Evolutionary conservation across 805 yeast genomes (phyloP), one percentile per base, ranked within the genome.

Genomic region (Candida quercuum): DNA sequence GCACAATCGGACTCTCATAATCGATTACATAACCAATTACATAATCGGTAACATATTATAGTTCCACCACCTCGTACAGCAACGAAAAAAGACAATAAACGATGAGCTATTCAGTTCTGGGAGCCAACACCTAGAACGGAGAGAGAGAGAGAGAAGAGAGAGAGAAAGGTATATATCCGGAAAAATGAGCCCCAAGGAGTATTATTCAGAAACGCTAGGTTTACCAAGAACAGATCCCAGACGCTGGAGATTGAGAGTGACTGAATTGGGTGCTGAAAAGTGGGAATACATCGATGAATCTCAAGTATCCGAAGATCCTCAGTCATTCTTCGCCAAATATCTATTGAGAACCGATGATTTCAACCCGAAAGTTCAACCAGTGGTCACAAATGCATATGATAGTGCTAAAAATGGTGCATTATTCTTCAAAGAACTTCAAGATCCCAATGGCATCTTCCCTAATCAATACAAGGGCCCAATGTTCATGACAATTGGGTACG

Each of bases 401-500:
- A 76, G 94, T 4, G 82, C 89, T 2, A 58, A 68, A 29, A 81
- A 84, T 46, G 93, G 91, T 16, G 91, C 89, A 3, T 67, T 72
- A 2, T 88, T 86, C 52, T 74, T 86, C 37, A 54, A 72, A 21
- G 54, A 67, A 7, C 51, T 91, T n/a, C 98, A 93, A 56, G 91
- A 84, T 38, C 60, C 65, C 1, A 74, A 81, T n/a, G 99, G 99
- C 0, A 76, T 79, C 7, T 86, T 91, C 63, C 96, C 97, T 1
- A 77, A 83, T 51, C 95, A 86, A 56, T 93, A 93, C 55, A 88
- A 88, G 46, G 99, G 99, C 2, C 99, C 99, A 3, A 89, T 91
- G 96, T 93, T 93, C 60, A 79, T 93, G 86, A 78, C 93, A 0
- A 81, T 89, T 40, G 98, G 99, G 1, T 86, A 82, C 49, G 78